Evolutionary conservation across 1,284 basidiomycete species (phyloP).

Genomic region (Tilletia walkeri): DNA sequence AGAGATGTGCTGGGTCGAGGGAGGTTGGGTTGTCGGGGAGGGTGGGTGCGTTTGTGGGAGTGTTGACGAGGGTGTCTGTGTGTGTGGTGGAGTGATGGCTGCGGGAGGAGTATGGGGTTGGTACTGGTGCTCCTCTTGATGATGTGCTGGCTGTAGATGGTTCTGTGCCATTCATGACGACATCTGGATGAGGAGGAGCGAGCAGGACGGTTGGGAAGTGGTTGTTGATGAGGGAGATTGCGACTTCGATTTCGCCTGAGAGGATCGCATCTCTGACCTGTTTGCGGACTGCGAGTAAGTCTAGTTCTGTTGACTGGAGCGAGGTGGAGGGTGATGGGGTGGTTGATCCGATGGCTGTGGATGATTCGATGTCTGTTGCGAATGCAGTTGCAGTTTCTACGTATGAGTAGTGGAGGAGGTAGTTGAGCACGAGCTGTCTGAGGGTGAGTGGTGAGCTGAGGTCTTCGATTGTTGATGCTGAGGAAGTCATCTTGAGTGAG

Average conservation of each 20-base stretch:
- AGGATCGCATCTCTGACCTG: constrained; percentile 69
- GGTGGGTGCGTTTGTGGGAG: constrained; percentile 10
- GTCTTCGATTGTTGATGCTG: neutral
- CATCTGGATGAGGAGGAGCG: constrained; percentile 7
- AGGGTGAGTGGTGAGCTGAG: constrained; percentile 49
- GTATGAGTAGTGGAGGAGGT: constrained; percentile 73
- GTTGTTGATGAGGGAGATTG: constrained; percentile 66
- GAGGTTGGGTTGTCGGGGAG: constrained; percentile 46
- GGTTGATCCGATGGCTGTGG: constrained; percentile 16
- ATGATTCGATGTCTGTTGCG: constrained; percentile 62
- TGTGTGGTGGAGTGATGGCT: neutral
- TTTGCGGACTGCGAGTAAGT: constrained; percentile 50
- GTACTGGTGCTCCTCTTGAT: neutral
- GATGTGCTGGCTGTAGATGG: neutral
- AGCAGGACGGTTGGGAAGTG: constrained; percentile 49
- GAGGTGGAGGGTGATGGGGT: constrained; percentile 25
- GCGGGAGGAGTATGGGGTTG: neutral
- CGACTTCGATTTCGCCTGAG: constrained; percentile 69
- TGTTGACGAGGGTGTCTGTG: neutral
- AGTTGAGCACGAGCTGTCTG: constrained; percentile 72
- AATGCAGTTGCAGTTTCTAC: constrained; percentile 71
- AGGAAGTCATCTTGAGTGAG: neutral
- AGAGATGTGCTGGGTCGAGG: constrained; percentile 69
- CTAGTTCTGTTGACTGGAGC: constrained; percentile 19
- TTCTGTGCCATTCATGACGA: constrained; percentile 3